A percentile compares a stretch with the other conserved stretches of the same genome.
Evolutionary conservation across 1,139 yeast genomes (phyloP).

Genomic region (Hanseniaspora sp.): DNA sequence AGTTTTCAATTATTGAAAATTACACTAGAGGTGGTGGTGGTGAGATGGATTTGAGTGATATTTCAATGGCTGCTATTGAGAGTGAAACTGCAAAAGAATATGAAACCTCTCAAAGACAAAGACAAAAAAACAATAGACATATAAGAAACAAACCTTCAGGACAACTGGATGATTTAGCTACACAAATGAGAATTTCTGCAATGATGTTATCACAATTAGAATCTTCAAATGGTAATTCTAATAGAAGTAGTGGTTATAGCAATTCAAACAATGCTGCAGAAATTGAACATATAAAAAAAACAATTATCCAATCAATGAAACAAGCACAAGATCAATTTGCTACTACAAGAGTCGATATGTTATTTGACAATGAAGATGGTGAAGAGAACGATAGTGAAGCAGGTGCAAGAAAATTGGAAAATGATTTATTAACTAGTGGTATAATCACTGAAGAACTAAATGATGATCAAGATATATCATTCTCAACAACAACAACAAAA

Average conservation of each 20-base stretch:
- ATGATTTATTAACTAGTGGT: slow-evolving; percentile 75
- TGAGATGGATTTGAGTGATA: slow-evolving; percentile 53
- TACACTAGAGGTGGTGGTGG: slow-evolving; percentile 14
- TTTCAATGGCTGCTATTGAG: slow-evolving; percentile 42
- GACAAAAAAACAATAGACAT: background rate
- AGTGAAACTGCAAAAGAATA: slow-evolving; percentile 23
- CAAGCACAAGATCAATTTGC: slow-evolving; percentile 65
- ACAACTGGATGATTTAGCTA: slow-evolving; percentile 47
- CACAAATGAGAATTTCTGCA: slow-evolving; percentile 92
- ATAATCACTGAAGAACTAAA: slow-evolving; percentile 29
- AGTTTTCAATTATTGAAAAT: slow-evolving; percentile 4
- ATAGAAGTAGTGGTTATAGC: background rate
- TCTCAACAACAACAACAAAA: slow-evolving; percentile 21
- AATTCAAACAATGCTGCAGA: slow-evolving; percentile 43
- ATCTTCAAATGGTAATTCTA: slow-evolving; percentile 38
- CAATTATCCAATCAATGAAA: slow-evolving; percentile 83
- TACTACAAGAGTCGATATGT: slow-evolving; percentile 20
- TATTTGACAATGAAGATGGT: slow-evolving; percentile 19
- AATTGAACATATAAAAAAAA: slow-evolving; percentile 61
- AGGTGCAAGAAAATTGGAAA: slow-evolving; percentile 82
- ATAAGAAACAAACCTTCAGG: slow-evolving; percentile 16
- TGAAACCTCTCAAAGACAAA: background rate
- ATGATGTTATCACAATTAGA: slow-evolving; percentile 87
- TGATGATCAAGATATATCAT: no score
- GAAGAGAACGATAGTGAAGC: slow-evolving; percentile 55